A percentile compares a stretch with the other conserved stretches of the same genome.
phyloP scores from a whole-genome alignment of 768 basidiomycete species.

The Pleurotus salmoneostramineus region DNA sequence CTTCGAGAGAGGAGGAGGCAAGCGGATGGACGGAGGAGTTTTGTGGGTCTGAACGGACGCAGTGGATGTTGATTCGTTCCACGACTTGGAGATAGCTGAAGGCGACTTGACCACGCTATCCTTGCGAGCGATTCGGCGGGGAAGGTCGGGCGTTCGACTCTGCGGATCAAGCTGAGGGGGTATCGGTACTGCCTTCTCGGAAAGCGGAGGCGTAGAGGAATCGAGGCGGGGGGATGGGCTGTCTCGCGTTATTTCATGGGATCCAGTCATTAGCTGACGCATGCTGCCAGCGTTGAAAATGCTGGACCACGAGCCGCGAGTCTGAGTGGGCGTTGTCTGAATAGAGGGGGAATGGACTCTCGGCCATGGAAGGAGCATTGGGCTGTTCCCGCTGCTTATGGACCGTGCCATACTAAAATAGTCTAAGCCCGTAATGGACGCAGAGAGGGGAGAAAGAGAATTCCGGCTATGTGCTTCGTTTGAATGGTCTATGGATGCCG shows the following conservation, averaged over 20 bases:
- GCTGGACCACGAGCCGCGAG: conserved; percentile 77
- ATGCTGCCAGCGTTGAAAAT: conserved; percentile 65
- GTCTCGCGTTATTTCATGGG: conserved; percentile 48
- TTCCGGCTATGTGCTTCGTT: neutral
- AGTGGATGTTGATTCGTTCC: conserved; percentile 38
- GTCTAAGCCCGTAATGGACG: conserved; percentile 34
- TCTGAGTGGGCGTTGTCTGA: conserved; percentile 30
- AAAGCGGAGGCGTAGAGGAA: conserved; percentile 11
- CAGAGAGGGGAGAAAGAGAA: neutral
- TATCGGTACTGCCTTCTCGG: conserved; percentile 17
- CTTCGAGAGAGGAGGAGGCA: neutral
- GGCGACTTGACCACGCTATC: conserved; percentile 17
- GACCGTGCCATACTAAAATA: conserved; percentile 53
- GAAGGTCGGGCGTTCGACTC: conserved; percentile 21
- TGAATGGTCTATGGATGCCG: no score
- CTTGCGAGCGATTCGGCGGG: conserved; percentile 15
- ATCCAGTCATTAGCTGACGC: conserved; percentile 65
- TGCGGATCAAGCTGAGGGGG: conserved; percentile 18
- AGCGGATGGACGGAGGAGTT: neutral
- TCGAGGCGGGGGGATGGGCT: conserved; percentile 30
- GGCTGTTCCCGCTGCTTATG: conserved; percentile 29
- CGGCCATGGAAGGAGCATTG: conserved; percentile 51
- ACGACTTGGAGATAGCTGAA: conserved; percentile 44
- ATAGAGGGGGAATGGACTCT: conserved; percentile 37
- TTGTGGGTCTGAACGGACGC: neutral